Base-by-base conservation (phyloP, 108 stramenopile species). In the Craspedostauros australis region DNA sequence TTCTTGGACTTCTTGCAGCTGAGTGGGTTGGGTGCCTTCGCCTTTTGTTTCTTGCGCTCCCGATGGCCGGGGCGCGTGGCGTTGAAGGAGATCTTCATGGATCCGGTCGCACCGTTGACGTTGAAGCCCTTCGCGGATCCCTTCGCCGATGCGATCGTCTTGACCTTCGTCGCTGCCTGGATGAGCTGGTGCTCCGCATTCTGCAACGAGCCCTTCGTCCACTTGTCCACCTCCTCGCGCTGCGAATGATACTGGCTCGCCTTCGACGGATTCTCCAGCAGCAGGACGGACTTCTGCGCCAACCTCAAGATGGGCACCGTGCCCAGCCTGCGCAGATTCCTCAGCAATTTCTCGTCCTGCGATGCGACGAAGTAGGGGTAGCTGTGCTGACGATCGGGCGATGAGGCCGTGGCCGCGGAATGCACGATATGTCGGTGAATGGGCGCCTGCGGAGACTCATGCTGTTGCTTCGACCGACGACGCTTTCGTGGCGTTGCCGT, bases 11-110 rank as follows among this genome's bases (percentile, higher is more conserved):
- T 60, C 46, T 88, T 88, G 55, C 87, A 89, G 51, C 83, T 85
- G 30, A 89, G 48, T 47, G 87, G 87, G 60, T 89, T 89, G 3
- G 87, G 83, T 33, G 71, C 83, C 56, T 80, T 85, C 18, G 83
- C 83, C 42, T 70, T 79, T 15, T 51, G 54, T 57, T 71, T 73
- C 28, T 50, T 68, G 39, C 77, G 66, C 46, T 16, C 16, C 15
- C 0, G 21, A 11, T 16, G 16, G n/a, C 11, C 12, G 15, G 19
- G 21, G 11, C 4, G 9, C 5, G 25, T 24, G 9, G 4, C 21
- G 8, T 24, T 24, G 5, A 28, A 26, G 30, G 23, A 6, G 16
- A 28, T 3, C 5, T 12, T 23, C 33, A 19, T 15, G 4, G 31
- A 15, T 34, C 20, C 32, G 16, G 29, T 32, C 16, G 31, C 5